Conservation (phyloP, 495 filamentous ascomycete species). For the Aspergillus steynii region DNA sequence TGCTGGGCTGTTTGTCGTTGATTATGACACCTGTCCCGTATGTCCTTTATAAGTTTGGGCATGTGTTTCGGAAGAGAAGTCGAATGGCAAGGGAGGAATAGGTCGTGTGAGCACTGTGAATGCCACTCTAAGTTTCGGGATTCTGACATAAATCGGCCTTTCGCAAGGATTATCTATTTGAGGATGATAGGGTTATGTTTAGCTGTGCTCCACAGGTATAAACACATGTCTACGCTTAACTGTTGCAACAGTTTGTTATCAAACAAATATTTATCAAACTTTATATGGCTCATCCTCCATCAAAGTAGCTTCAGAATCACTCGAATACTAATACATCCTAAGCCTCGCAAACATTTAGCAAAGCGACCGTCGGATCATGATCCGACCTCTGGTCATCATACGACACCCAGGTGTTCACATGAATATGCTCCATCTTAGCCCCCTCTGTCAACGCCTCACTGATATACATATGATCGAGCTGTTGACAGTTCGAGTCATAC, state of each 20-base stretch:
- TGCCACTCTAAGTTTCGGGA: no score
- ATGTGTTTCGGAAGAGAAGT: constrained; percentile 5
- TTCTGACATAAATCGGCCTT: no score
- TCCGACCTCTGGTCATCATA: constrained; percentile 47
- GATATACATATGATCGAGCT: constrained; percentile 63
- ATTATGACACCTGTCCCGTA: constrained; percentile 7
- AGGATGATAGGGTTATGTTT: no score
- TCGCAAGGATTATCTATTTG: no score
- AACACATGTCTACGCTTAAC: no score
- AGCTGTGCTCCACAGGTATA: no score
- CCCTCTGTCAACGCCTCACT: constrained; percentile 30
- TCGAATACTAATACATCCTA: not conserved
- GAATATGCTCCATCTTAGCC: constrained; percentile 55
- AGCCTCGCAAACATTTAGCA: constrained; percentile 49
- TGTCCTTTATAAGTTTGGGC: constrained; percentile 5
- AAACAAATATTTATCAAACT: no score
- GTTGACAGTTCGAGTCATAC: constrained; percentile 54
- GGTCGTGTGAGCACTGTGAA: not conserved
- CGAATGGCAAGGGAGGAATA: not conserved
- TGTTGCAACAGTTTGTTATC: no score
- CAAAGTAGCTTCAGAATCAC: no score
- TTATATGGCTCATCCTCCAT: no score
- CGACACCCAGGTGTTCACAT: constrained; percentile 62
- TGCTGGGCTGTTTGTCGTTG: constrained; percentile 5
- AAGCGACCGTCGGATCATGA: constrained; percentile 61